These are phyloP conservation scores for Diaporthe capsici DNA, from an alignment of 2,329 filamentous ascomycete species.

Conservation along the genomic window DNA sequence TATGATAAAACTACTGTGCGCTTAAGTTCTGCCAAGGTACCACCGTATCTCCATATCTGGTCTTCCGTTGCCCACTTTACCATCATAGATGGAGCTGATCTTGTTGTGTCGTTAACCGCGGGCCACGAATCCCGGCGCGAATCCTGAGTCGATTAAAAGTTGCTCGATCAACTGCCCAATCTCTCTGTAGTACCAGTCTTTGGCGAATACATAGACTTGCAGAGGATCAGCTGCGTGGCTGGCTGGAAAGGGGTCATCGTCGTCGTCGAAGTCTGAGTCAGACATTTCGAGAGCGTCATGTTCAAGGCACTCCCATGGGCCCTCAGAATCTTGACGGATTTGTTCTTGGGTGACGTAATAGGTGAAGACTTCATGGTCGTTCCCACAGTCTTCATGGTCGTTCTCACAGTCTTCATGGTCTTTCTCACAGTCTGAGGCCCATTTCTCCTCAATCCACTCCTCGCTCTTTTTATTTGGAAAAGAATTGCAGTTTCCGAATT, in stretches of 20 bases:
- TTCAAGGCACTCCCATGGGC: neutral
- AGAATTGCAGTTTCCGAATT: fast-evolving
- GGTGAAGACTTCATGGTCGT: fast-evolving
- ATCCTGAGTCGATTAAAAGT: neutral
- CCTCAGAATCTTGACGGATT: fast-evolving
- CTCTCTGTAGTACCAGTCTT: neutral
- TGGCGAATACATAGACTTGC: neutral
- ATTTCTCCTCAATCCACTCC: neutral
- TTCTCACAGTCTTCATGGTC: too few species aligned
- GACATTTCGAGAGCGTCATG: neutral
- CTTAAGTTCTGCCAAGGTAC: too few species aligned
- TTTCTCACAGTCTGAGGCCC: too few species aligned
- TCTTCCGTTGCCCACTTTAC: too few species aligned
- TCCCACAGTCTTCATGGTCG: too few species aligned
- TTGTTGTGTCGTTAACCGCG: neutral
- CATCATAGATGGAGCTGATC: neutral
- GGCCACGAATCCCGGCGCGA: neutral
- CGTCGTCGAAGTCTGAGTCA: neutral
- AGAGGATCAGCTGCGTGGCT: neutral
- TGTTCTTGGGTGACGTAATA: neutral
- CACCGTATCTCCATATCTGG: fast-evolving
- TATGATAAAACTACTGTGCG: too few species aligned
- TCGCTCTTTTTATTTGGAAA: neutral
- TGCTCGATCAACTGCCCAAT: neutral
- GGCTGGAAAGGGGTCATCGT: neutral